Conservation (phyloP, 2,329 filamentous ascomycete species). For the Trichoderma harzianum region DNA sequence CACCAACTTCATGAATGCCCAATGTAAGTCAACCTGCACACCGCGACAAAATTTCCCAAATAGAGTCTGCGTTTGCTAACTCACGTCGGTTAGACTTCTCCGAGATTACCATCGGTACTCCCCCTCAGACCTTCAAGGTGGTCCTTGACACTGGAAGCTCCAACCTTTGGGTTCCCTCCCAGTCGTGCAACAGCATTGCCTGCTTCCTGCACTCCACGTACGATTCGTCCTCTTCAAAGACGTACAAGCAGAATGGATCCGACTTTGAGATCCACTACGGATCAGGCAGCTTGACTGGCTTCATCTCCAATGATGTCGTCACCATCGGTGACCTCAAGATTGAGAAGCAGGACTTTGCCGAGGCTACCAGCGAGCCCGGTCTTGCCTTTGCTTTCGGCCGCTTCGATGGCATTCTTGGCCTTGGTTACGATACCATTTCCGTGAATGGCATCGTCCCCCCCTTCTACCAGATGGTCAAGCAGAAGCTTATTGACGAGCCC, state of each 20-base stretch:
- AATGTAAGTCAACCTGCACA: constrained; percentile 64
- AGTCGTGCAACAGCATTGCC: constrained; percentile 87
- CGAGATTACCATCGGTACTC: constrained; percentile 87
- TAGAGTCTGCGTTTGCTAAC: background rate
- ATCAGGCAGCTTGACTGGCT: constrained; percentile 89
- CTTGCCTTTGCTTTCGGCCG: constrained; percentile 96
- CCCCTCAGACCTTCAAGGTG: constrained; percentile 95
- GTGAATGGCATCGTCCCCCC: constrained; percentile 93
- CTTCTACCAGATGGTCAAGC: constrained; percentile 93
- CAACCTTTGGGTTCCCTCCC: constrained; percentile 96
- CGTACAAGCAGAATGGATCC: constrained; percentile 91
- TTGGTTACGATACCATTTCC: constrained; percentile 94
- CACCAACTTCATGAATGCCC: constrained; percentile 97
- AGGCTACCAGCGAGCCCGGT: constrained; percentile 92
- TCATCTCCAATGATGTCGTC: constrained; percentile 84
- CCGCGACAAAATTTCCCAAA: background rate
- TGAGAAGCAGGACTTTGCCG: constrained; percentile 89
- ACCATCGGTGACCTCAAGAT: constrained; percentile 85
- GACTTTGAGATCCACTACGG: constrained; percentile 93
- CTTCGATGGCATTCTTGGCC: constrained; percentile 94
- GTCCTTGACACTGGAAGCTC: constrained; percentile 97
- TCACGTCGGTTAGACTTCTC: constrained; percentile 71
- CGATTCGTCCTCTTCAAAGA: constrained; percentile 82
- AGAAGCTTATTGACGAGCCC: constrained; percentile 83
- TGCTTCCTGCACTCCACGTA: constrained; percentile 98